A percentile compares a stretch with the other conserved stretches of the same genome.
phyloP scores from a whole-genome alignment of 352 stramenopile genomes.

The Pythium pyrilobum region DNA sequence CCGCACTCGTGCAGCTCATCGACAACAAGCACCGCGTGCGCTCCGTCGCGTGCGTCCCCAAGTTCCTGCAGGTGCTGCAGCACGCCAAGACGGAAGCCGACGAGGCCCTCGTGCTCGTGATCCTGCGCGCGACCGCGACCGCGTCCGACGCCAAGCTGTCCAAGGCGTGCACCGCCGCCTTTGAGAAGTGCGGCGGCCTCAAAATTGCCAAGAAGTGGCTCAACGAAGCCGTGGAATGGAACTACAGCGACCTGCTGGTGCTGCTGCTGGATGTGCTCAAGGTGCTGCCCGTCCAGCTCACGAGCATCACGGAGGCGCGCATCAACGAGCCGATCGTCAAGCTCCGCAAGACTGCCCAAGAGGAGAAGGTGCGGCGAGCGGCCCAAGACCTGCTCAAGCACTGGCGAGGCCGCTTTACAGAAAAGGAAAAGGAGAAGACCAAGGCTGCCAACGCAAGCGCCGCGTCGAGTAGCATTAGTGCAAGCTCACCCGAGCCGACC shows the following conservation, averaged over 20 bases:
- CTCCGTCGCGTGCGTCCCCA: conserved; percentile 39
- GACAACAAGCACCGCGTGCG: conserved; percentile 47
- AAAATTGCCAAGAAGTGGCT: conserved; percentile 78
- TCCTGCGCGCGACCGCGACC: conserved; percentile 62
- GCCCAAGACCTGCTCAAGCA: conserved; percentile 83
- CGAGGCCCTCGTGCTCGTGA: conserved; percentile 61
- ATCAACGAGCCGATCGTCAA: conserved; percentile 89
- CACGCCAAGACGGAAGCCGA: conserved; percentile 65
- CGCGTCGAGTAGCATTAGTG: conserved; percentile 8
- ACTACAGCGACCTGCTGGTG: conserved; percentile 76
- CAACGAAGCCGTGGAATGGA: conserved; percentile 69
- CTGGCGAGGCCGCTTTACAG: conserved; percentile 81
- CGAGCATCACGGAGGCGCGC: conserved; percentile 80
- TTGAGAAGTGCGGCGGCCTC: conserved; percentile 68
- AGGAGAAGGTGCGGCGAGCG: conserved; percentile 73
- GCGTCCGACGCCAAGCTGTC: conserved; percentile 51
- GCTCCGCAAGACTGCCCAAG: conserved; percentile 68
- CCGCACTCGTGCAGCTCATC: conserved; percentile 47
- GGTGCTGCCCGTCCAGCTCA: conserved; percentile 73
- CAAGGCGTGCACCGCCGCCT: conserved; percentile 45
- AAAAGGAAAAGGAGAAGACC: conserved; percentile 61
- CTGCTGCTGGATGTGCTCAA: conserved; percentile 80
- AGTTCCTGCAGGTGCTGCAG: conserved; percentile 57
- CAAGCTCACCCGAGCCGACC: background rate
- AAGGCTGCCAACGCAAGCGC: conserved; percentile 7